Base-by-base conservation (phyloP, 2,329 filamentous ascomycete species). In the Fusarium caatingaense region DNA sequence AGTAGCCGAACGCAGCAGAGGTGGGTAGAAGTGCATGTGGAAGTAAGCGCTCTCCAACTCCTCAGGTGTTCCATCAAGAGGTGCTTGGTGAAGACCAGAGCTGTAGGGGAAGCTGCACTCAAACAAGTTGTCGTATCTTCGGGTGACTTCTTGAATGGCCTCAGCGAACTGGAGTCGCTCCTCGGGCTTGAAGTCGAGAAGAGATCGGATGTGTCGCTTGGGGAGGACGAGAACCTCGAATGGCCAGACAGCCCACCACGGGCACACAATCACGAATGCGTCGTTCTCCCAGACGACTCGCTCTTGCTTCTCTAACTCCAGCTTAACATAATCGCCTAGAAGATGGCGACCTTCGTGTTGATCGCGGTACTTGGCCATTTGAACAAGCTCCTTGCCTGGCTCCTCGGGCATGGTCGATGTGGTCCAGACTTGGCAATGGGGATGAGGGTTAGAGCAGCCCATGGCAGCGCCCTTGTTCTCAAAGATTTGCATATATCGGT, bases 401-500 rank as follows among this genome's bases (percentile, higher is more conserved):
- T 99, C 96, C 78, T 98, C 94, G 0, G 96, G 96, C 72, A 98
- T 83, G 9, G 90, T 92, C 23, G 93, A 97, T 0, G 94, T 97
- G 4, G 93, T 96, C 96, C 96, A 99, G 68, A 98, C 87, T 80
- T 99, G 96, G 63, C 96, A 95, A 81, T 99, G 96, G 1, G 96
- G 96, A 79, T 99, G 96, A 1, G 96, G 96, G 79, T 99, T 99
- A 3, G 95, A 98, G 84, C 96, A 99, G 54, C 96, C 96, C 96
- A 99, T 99, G 13, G 95, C 93, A 2, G 92, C 90, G 54, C 96
- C 96, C 82, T 99, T 99, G 85, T 99, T 99, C 83, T 99, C 96
- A 69, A 99, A 99, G 70, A 99, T 98, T 79, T 99, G 96, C 94
- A 99, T 98, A 82, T 97, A 98, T 56, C 92, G 89, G 75, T 97